Evolutionary conservation across 1,139 yeast genomes (phyloP).

Genomic region (Meyerozyma sp.): DNA sequence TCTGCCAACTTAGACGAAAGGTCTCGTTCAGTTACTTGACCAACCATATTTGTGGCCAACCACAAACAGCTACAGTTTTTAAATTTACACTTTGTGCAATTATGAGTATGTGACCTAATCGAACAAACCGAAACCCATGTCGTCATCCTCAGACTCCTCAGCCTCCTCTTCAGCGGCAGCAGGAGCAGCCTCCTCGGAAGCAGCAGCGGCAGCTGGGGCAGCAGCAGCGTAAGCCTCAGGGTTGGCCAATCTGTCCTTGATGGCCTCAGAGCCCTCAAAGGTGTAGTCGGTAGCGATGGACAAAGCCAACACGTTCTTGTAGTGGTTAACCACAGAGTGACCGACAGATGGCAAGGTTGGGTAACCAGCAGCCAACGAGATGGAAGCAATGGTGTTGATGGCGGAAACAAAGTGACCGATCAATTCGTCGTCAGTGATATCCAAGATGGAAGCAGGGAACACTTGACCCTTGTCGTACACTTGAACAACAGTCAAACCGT

Average conservation of each 20-base stretch:
- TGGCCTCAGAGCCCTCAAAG: constrained; percentile 97
- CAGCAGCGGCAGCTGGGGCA: constrained; percentile 93
- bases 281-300: constrained; percentile 99
- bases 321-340: constrained; percentile 98
- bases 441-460: constrained; percentile 95
- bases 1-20: not conserved
- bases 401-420: constrained; percentile 90
- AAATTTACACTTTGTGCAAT: constrained; percentile 2
- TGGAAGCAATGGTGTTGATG: constrained; percentile 87
- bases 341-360: constrained; percentile 99
- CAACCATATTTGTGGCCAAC: not conserved
- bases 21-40: not conserved
- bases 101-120: constrained; percentile 50
- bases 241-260: constrained; percentile 91
- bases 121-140: constrained; percentile 99
- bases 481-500: constrained; percentile 94
- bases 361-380: constrained; percentile 97
- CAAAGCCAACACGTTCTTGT: constrained; percentile 97
- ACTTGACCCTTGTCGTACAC: constrained; percentile 98
- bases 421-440: constrained; percentile 97
- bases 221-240: constrained; percentile 97
- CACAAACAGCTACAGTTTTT: constrained; percentile 1
- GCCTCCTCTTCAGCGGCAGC: constrained; percentile 62
- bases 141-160: constrained; percentile 73
- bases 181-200: constrained; percentile 65